phyloP scores from a whole-genome alignment of 768 basidiomycete genomes.

The Chlorophyllum brunneum region DNA sequence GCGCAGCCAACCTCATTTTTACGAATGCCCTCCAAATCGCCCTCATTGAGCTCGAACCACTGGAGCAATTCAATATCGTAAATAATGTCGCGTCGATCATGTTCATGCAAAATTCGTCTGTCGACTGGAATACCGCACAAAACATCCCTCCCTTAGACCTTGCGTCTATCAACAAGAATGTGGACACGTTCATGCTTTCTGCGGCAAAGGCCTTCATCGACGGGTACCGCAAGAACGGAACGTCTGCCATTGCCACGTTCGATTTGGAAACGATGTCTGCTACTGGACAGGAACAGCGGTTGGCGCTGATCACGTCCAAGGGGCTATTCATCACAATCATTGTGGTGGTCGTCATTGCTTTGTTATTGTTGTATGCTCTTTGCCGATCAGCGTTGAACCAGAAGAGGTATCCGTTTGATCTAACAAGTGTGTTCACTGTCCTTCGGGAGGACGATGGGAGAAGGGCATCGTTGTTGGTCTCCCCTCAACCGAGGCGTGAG shows the following conservation, averaged over 20 bases:
- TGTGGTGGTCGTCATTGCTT: neutral
- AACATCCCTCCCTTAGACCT: neutral
- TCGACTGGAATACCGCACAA: conserved; percentile 1
- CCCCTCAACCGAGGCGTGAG: neutral
- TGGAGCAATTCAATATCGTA: neutral
- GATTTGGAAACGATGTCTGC: neutral
- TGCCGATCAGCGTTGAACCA: neutral
- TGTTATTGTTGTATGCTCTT: neutral
- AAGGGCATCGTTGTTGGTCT: neutral
- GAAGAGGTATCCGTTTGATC: conserved; percentile 9
- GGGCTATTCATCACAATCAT: conserved; percentile 1
- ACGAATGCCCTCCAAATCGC: neutral
- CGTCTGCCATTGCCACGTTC: neutral
- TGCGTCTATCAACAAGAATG: neutral
- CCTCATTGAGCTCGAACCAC: neutral
- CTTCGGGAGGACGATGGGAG: neutral
- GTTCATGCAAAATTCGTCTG: conserved; percentile 8
- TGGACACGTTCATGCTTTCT: conserved; percentile 8
- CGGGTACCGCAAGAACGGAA: conserved; percentile 1
- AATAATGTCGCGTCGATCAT: conserved; percentile 9
- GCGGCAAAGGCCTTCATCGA: conserved; percentile 12
- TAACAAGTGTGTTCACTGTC: conserved; percentile 2
- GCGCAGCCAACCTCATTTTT: conserved; percentile 2
- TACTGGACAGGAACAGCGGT: neutral
- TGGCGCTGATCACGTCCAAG: conserved; percentile 6